Base-by-base conservation (phyloP, 208 protist species). In the Trypanosoma boissoni region DNA sequence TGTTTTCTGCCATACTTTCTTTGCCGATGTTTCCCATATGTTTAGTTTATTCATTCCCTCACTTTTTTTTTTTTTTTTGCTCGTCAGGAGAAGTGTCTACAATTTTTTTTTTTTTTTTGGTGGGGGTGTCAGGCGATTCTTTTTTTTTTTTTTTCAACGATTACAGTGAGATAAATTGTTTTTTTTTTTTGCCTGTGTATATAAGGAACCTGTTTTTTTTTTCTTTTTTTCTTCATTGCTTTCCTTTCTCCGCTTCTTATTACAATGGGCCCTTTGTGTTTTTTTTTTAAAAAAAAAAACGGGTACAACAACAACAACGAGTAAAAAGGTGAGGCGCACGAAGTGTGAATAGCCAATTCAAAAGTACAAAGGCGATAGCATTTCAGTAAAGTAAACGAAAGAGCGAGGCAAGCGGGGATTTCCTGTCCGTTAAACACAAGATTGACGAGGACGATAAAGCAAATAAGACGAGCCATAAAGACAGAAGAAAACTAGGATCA, bases 291-390 rank as follows among this genome's bases (percentile, higher is more conserved):
- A 43, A 43, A 43, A 43, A 43, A 43, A 29, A 50, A 14, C 26
- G 44, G 44, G 9, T n/a, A 29, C 9, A 6, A 5, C 50, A 56
- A 23, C 18, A 20, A 56, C 50, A 34, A 56, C 20, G 18, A 20
- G 6, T 20, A 18, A 23, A 7, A 56, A 42, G 10, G 44, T 56
- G 51, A 56, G 26, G 51, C 23, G 10, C 51, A 57, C 16, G 24
- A 72, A 24, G 48, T 43, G 37, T 43, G 37, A 14, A 43, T 43
- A n/a, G 37, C 37, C 16, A 43, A 43, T 43, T n/a, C n/a, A n/a
- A n/a, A n/a, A n/a, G n/a, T n/a, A n/a, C n/a, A n/a, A n/a, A n/a
- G n/a, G n/a, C n/a, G n/a, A n/a, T n/a, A n/a, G n/a, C n/a, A n/a
- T n/a, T n/a, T n/a, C n/a, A n/a, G n/a, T n/a, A n/a, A n/a, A n/a